These are phyloP conservation scores for Hypoxylon rubiginosum DNA, from an alignment of 2,329 filamentous ascomycete genomes.

Conservation along the genomic window DNA sequence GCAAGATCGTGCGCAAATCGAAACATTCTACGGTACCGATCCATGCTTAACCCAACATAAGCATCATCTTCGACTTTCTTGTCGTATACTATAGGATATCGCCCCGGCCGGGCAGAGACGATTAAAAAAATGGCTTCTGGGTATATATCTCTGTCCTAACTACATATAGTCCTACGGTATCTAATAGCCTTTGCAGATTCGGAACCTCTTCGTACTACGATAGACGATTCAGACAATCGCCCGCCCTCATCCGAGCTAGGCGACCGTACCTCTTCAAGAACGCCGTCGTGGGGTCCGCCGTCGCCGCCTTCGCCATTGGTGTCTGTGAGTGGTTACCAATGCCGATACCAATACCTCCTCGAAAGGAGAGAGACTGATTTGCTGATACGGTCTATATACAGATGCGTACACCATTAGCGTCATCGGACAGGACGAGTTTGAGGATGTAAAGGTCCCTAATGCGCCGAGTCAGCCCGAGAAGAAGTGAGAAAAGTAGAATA, in stretches of 20 bases:
- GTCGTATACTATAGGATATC: constrained; percentile 22
- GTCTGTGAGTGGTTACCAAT: constrained; percentile 76
- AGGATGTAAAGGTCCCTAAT: constrained; percentile 92
- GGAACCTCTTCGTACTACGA: constrained; percentile 87
- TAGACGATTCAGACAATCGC: constrained; percentile 84
- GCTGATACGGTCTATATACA: constrained; percentile 46
- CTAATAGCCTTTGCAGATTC: constrained; percentile 51
- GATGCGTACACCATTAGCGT: constrained; percentile 78
- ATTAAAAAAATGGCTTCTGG: constrained; percentile 40
- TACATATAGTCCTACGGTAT: background rate
- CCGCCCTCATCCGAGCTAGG: constrained; percentile 90
- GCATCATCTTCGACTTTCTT: constrained; percentile 1
- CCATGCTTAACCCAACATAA: background rate
- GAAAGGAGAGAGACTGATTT: background rate
- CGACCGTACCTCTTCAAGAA: constrained; percentile 95
- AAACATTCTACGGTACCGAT: background rate
- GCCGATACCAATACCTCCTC: background rate
- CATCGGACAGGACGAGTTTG: constrained; percentile 96
- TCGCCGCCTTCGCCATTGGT: constrained; percentile 81
- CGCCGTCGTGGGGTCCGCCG: constrained; percentile 80
- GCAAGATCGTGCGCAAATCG: constrained; percentile 7
- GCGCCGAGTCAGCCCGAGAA: constrained; percentile 67
- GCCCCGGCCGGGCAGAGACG: constrained; percentile 34
- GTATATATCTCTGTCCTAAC: constrained; percentile 29
- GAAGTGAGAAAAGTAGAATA: constrained; percentile 30